These are phyloP conservation scores for Ulvella scutata DNA, from an alignment of 139 green algal genomes.

Conservation along the genomic window DNA sequence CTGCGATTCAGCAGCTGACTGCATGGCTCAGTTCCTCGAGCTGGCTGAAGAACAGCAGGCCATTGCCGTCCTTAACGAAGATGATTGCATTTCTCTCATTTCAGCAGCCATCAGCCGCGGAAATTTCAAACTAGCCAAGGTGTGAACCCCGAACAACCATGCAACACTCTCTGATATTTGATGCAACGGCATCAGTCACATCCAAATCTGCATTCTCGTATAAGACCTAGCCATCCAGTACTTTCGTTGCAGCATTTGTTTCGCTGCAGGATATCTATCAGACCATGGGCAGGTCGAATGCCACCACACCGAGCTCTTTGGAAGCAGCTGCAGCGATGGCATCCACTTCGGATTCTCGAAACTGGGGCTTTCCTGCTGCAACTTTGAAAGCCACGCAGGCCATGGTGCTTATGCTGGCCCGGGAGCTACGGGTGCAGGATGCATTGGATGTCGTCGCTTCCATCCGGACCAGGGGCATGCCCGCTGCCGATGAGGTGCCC, in stretches of 20 bases:
- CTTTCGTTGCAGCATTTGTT: too few relatives aligned
- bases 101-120: neutral
- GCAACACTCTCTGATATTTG: too few relatives aligned
- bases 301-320: neutral
- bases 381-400: conserved; percentile 27
- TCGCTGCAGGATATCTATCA: neutral
- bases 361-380: conserved; percentile 15
- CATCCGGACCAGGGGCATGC: conserved; percentile 7
- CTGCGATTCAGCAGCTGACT: neutral
- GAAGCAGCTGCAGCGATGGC: neutral
- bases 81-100: neutral
- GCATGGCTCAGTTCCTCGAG: neutral
- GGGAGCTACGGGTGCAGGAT: conserved; percentile 46
- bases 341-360: neutral
- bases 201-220: too few relatives aligned
- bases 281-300: neutral
- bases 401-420: conserved; percentile 53
- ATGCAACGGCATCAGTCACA: too few relatives aligned
- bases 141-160: too few relatives aligned
- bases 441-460: conserved; percentile 31
- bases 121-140: neutral
- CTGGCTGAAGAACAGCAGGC: neutral
- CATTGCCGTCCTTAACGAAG: neutral
- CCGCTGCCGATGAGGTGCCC: conserved; percentile 32
- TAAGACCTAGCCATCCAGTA: too few relatives aligned